Evolutionary conservation across 2,329 filamentous ascomycete genomes (phyloP).

Genomic region (Diaporthe sp.): DNA sequence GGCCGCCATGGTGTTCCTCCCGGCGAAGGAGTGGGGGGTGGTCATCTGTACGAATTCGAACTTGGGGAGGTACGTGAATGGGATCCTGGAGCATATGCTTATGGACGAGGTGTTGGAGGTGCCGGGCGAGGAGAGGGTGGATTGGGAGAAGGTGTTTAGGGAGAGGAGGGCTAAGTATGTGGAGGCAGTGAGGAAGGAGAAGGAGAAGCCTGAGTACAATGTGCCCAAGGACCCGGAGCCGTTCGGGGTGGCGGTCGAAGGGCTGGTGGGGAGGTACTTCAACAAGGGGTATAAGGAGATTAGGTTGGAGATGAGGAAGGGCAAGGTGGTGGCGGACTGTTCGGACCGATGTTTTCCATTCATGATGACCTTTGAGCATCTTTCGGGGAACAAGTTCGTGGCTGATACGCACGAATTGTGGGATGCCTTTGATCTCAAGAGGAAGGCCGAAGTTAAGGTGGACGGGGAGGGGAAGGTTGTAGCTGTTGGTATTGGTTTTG

Average conservation of each 20-base stretch:
- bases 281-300: conserved; percentile 14
- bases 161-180: neutral
- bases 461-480: neutral
- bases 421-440: conserved; percentile 1
- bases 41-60: conserved; percentile 8
- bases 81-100: neutral
- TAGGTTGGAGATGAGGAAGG: conserved; percentile 3
- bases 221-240: conserved; percentile 3
- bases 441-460: conserved; percentile 12
- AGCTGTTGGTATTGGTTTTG: neutral
- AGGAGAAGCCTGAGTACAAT: neutral
- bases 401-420: conserved; percentile 2
- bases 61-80: neutral
- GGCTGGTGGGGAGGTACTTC: neutral
- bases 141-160: neutral
- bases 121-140: neutral
- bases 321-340: conserved; percentile 6
- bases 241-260: neutral
- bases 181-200: neutral
- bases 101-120: neutral
- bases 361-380: neutral
- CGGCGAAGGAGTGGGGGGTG: neutral
- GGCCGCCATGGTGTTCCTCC: neutral
- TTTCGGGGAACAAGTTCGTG: neutral
- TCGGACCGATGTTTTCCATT: conserved; percentile 12